A percentile compares a stretch with the other conserved stretches of the same genome.
phyloP scores from a whole-genome alignment of 2,329 filamentous ascomycete species.

The Pseudogymnoascus sp. region DNA sequence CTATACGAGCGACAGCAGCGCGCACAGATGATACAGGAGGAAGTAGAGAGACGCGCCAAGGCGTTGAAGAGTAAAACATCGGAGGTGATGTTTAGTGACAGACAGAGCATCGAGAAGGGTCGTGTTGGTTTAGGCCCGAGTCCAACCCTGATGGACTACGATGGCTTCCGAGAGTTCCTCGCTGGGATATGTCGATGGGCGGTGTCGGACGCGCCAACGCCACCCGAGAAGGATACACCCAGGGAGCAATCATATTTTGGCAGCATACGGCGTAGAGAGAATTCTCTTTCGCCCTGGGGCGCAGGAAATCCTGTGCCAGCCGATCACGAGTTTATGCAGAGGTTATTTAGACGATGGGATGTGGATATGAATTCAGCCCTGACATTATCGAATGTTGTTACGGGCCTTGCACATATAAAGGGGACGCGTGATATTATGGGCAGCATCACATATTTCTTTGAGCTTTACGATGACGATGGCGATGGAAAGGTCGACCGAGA shows the following conservation, averaged over 20 bases:
- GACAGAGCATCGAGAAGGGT: slow-evolving; percentile 63
- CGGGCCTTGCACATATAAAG: slow-evolving; percentile 82
- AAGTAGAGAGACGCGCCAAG: slow-evolving; percentile 57
- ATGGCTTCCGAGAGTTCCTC: slow-evolving; percentile 89
- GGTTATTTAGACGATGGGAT: slow-evolving; percentile 85
- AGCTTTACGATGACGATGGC: slow-evolving; percentile 86
- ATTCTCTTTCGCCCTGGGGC: slow-evolving; percentile 43
- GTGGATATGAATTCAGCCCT: slow-evolving; percentile 66
- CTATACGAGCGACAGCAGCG: slow-evolving; percentile 87
- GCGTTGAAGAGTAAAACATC: slow-evolving; percentile 47
- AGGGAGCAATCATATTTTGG: slow-evolving; percentile 51
- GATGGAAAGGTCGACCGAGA: slow-evolving; percentile 91
- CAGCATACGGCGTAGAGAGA: slow-evolving; percentile 36
- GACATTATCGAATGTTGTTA: slow-evolving; percentile 84
- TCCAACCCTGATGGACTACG: slow-evolving; percentile 92
- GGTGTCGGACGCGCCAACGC: slow-evolving; percentile 72
- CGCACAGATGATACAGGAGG: slow-evolving; percentile 66
- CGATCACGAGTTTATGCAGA: slow-evolving; percentile 87
- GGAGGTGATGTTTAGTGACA: slow-evolving; percentile 35
- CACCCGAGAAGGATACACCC: slow-evolving; percentile 38
- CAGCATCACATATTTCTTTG: slow-evolving; percentile 95
- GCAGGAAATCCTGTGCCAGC: slow-evolving; percentile 58
- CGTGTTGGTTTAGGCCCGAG: slow-evolving; percentile 82
- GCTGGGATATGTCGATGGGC: slow-evolving; percentile 89
- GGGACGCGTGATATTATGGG: slow-evolving; percentile 95